These are phyloP conservation scores for Datura wrightii DNA, from an alignment of 257 asterid genomes.

Conservation along the genomic window DNA sequence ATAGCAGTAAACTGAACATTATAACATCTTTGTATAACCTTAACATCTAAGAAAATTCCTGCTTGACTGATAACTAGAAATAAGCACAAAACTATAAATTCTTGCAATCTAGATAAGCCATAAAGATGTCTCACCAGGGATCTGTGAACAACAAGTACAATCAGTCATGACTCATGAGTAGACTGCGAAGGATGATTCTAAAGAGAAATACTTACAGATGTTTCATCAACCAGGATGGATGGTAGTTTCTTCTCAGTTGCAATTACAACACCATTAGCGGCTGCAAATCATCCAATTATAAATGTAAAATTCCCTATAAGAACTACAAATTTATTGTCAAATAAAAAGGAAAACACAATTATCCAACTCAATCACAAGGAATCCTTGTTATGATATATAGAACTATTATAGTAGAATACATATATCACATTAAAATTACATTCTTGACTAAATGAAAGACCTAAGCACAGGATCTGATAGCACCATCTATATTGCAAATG, in stretches of 20 bases:
- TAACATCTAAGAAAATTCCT: not conserved
- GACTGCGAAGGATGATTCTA: not conserved
- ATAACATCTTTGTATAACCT: not conserved
- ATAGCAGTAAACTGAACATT: not conserved
- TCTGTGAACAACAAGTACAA: constrained; percentile 13
- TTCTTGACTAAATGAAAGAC: constrained; percentile 17
- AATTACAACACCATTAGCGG: constrained; percentile 98
- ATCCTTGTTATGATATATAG: not conserved
- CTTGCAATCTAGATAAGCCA: not conserved
- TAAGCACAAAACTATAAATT: not conserved
- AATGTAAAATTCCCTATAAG: not conserved
- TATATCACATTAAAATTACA: not conserved
- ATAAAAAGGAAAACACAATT: not conserved
- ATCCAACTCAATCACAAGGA: not conserved
- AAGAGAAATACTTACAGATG: constrained; percentile 71
- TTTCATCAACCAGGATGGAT: constrained; percentile 94
- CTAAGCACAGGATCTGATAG: not conserved
- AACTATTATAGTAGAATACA: not conserved
- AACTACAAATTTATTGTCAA: not conserved
- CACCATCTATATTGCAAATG: not conserved
- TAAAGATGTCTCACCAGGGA: not conserved
- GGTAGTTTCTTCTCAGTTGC: constrained; percentile 99
- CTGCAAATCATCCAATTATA: constrained; percentile 55
- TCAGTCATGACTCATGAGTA: not conserved
- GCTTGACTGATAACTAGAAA: not conserved